phyloP scores from a whole-genome alignment of 2,329 filamentous ascomycete genomes.

The Periconia macrospinosa region DNA sequence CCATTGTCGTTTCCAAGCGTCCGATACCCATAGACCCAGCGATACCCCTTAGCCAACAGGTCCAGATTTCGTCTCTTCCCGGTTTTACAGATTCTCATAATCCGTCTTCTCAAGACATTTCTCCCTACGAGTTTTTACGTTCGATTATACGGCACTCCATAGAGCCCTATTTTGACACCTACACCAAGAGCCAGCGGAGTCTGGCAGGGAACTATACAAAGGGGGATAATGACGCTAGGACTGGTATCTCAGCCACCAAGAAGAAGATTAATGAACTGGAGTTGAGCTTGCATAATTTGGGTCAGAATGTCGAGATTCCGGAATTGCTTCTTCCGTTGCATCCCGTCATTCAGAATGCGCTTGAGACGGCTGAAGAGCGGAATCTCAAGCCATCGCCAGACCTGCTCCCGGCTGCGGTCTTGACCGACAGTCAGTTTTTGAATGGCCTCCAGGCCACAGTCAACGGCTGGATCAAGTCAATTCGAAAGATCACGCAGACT shows the following conservation, averaged over 20 bases:
- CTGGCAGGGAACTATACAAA: conserved; percentile 62
- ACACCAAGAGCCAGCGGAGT: conserved; percentile 67
- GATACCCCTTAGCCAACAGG: conserved; percentile 80
- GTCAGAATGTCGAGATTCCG: conserved; percentile 98
- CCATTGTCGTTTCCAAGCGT: conserved; percentile 86
- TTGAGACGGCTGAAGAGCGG: conserved; percentile 73
- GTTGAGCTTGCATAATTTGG: conserved; percentile 83
- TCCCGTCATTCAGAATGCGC: conserved; percentile 80
- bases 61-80: conserved; percentile 91
- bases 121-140: conserved; percentile 90
- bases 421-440: conserved; percentile 87
- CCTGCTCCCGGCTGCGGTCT: conserved; percentile 71
- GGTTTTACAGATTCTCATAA: conserved; percentile 73
- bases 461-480: conserved; percentile 98
- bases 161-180: conserved; percentile 96
- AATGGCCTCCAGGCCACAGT: conserved; percentile 93
- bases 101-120: conserved; percentile 71
- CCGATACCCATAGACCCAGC: conserved; percentile 83
- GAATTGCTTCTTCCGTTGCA: conserved; percentile 86
- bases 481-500: conserved; percentile 94
- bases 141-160: conserved; percentile 88
- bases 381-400: conserved; percentile 74
- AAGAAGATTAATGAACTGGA: conserved; percentile 96
- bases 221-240: conserved; percentile 86
- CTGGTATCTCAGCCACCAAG: conserved; percentile 94